A percentile compares a stretch with the other conserved stretches of the same genome.
Conservation (phyloP, 345 rosid genomes). For the Gossypium longicalyx region DNA sequence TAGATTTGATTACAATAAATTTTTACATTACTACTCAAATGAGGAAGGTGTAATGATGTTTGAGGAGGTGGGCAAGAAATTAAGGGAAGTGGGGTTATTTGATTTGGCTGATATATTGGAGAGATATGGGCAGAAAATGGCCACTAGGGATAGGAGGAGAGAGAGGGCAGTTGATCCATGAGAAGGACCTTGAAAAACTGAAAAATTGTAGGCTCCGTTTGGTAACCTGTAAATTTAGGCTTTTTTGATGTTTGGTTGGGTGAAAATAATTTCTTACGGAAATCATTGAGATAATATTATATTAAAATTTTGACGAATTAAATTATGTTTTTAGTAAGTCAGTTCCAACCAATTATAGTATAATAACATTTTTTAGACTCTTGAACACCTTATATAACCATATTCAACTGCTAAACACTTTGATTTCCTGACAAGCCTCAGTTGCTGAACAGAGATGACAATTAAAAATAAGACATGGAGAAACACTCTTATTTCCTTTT, state of each 20-base stretch:
- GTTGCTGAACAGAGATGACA: neutral
- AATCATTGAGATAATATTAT: neutral
- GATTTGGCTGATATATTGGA: conserved; percentile 83
- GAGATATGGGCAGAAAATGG: conserved; percentile 84
- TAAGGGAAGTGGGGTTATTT: conserved; percentile 57
- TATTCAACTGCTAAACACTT: neutral
- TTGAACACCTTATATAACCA: neutral
- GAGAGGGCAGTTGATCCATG: conserved; percentile 24
- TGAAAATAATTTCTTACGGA: too few species aligned
- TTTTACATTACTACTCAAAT: conserved; percentile 67
- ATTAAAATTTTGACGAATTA: neutral
- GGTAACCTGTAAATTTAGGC: too few species aligned
- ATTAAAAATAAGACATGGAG: neutral
- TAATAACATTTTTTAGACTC: neutral
- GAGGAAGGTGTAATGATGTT: conserved; percentile 78
- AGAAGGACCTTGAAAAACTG: neutral
- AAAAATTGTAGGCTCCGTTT: neutral
- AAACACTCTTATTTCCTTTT: neutral
- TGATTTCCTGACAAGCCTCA: neutral
- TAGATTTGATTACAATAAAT: conserved; percentile 78
- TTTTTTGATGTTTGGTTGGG: too few species aligned
- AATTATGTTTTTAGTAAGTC: neutral
- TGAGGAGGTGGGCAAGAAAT: conserved; percentile 56
- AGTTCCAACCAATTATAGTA: neutral
- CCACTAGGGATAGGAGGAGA: conserved; percentile 77